Percentiles rank a stretch among this genome's conserved stretches.
Evolutionary conservation across 805 yeast genomes (phyloP).

Genomic region (Ogataea henricii): DNA sequence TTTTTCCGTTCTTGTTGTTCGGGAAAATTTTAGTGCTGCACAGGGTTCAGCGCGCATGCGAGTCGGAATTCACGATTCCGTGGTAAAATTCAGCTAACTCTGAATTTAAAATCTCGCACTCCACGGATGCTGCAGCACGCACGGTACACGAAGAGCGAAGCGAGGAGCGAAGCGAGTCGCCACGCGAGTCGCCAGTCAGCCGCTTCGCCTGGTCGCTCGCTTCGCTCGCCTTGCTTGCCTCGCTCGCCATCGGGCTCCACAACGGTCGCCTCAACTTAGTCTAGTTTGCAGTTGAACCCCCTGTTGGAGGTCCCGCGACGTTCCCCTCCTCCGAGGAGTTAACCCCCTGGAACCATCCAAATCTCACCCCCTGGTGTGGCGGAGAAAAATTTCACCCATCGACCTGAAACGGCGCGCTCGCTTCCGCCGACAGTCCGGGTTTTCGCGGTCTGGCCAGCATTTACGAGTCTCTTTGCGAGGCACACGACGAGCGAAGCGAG

Average conservation of each 20-base stretch:
- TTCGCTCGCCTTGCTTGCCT: too few relatives aligned
- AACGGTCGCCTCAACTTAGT: neutral
- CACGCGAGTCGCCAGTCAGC: too few relatives aligned
- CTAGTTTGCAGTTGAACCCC: conserved; percentile 5
- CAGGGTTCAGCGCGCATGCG: conserved; percentile 6
- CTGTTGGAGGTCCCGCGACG: neutral
- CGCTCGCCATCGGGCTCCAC: too few relatives aligned
- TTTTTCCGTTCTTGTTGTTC: neutral
- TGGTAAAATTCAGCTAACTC: too few relatives aligned
- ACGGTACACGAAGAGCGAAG: too few relatives aligned
- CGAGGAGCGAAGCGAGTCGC: too few relatives aligned
- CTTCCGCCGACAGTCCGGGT: too few relatives aligned
- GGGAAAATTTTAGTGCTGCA: neutral
- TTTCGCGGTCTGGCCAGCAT: too few relatives aligned
- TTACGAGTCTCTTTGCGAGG: too few relatives aligned
- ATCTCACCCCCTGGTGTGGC: conserved; percentile 2
- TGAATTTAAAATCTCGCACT: too few relatives aligned
- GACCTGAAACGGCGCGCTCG: neutral
- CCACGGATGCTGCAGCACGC: too few relatives aligned
- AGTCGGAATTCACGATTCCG: conserved; percentile 5
- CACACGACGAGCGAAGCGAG: too few relatives aligned
- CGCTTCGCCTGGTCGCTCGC: neutral
- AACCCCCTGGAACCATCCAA: neutral
- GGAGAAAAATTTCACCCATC: neutral
- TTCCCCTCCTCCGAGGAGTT: conserved; percentile 4